A percentile compares a stretch with the other conserved stretches of the same genome.
Evolutionary conservation across 2,329 filamentous ascomycete genomes (phyloP).

Genomic region (Incumbomyces lentus): DNA sequence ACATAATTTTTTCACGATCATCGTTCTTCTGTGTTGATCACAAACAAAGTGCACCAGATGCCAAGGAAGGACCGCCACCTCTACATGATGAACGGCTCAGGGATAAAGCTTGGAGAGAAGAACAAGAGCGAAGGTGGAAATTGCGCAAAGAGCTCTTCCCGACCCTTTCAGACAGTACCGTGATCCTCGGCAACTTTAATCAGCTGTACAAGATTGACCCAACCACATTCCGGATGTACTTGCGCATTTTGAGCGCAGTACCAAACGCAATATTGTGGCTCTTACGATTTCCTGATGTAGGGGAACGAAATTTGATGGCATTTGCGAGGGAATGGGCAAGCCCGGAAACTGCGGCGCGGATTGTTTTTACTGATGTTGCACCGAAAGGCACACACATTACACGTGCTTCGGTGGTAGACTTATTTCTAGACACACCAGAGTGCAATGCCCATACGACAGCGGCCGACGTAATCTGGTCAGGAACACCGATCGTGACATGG

Average conservation of each 20-base stretch:
- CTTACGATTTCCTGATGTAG: slow-evolving; percentile 88
- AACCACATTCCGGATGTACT: slow-evolving; percentile 88
- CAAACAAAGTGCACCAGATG: slow-evolving; percentile 73
- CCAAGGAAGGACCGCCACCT: slow-evolving; percentile 20
- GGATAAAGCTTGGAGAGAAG: slow-evolving; percentile 67
- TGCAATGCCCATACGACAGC: slow-evolving; percentile 98
- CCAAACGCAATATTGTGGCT: slow-evolving; percentile 91
- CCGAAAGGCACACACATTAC: slow-evolving; percentile 91
- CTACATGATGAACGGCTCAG: slow-evolving; percentile 40
- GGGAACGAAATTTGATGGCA: slow-evolving; percentile 71
- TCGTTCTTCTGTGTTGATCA: slow-evolving; percentile 99
- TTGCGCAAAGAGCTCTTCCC: slow-evolving; percentile 94
- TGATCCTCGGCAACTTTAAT: slow-evolving; percentile 97
- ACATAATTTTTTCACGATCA: slow-evolving; percentile 85
- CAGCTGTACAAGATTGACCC: slow-evolving; percentile 99
- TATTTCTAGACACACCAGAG: slow-evolving; percentile 94
- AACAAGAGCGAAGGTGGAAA: slow-evolving; percentile 71
- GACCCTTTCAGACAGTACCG: slow-evolving; percentile 63
- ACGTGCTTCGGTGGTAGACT: slow-evolving; percentile 78
- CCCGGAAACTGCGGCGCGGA: slow-evolving; percentile 69
- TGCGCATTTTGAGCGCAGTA: slow-evolving; percentile 74
- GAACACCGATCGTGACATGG: slow-evolving; percentile 80
- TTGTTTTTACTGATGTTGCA: slow-evolving; percentile 93
- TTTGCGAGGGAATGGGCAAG: slow-evolving; percentile 80
- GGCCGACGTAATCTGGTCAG: slow-evolving; percentile 91